Conservation (phyloP, 768 basidiomycete genomes). For the Zangia roseola region DNA sequence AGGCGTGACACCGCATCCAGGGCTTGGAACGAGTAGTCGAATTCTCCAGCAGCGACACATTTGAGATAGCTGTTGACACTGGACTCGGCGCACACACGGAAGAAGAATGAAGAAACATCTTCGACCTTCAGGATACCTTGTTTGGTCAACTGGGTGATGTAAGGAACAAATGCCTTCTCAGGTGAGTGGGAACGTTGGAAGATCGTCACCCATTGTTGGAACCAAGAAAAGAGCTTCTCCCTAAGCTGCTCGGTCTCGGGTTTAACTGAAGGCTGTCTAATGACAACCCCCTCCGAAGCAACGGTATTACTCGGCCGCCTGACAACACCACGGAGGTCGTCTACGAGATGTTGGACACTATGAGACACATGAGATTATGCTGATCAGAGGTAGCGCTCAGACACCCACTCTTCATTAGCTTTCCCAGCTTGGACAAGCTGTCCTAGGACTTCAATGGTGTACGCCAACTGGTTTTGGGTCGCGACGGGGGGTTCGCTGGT, state of each 20-base stretch:
- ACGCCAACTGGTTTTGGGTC: slow-evolving; percentile 74
- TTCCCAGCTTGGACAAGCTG: slow-evolving; percentile 74
- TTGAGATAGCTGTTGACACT: slow-evolving; percentile 88
- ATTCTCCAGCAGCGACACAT: slow-evolving; percentile 68
- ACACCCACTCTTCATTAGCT: slow-evolving; percentile 79
- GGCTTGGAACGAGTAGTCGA: slow-evolving; percentile 81
- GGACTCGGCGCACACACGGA: slow-evolving; percentile 94
- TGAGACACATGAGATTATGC: background rate
- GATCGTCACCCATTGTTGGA: slow-evolving; percentile 94
- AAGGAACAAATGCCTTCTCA: slow-evolving; percentile 94
- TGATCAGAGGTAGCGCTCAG: background rate
- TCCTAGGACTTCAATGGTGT: slow-evolving; percentile 76
- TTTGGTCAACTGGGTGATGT: slow-evolving; percentile 95
- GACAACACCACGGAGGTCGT: slow-evolving; percentile 74
- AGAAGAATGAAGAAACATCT: slow-evolving; percentile 96
- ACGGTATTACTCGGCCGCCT: slow-evolving; percentile 43
- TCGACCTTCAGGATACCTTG: slow-evolving; percentile 96
- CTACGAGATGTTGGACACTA: slow-evolving; percentile 71
- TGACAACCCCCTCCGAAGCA: slow-evolving; percentile 35
- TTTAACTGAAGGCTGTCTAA: slow-evolving; percentile 52
- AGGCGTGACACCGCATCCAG: slow-evolving; percentile 94
- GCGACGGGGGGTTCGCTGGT: slow-evolving; percentile 79
- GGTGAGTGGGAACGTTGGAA: slow-evolving; percentile 89
- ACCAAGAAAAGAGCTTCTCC: slow-evolving; percentile 75
- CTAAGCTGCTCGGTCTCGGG: slow-evolving; percentile 74